Conservation (phyloP, 1,284 basidiomycete species). For the Pholiota adiposa region DNA sequence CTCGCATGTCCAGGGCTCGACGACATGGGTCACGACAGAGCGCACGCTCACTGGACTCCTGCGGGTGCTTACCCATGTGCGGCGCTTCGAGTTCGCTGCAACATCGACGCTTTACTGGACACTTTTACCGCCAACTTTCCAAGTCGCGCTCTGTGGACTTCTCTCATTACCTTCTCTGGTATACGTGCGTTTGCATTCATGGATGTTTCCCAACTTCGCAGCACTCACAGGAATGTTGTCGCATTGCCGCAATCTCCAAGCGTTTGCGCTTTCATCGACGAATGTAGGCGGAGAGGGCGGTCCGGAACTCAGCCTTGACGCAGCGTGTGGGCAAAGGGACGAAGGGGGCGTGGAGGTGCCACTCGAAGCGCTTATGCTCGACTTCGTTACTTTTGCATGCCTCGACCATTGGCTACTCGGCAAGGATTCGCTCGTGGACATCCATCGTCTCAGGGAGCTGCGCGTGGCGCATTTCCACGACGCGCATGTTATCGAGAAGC, state of each 20-base stretch:
- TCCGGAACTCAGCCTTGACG: conserved; percentile 14
- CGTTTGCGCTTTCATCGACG: conserved; percentile 37
- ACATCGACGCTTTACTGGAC: conserved; percentile 39
- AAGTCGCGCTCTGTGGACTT: conserved; percentile 35
- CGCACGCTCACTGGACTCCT: conserved; percentile 40
- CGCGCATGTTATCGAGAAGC: conserved; percentile 35
- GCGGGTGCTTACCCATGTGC: conserved; percentile 38
- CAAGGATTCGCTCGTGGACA: conserved; percentile 34
- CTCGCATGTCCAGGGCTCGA: conserved; percentile 30
- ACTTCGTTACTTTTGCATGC: conserved; percentile 39
- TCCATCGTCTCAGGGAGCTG: conserved; percentile 40
- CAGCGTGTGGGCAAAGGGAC: conserved; percentile 5
- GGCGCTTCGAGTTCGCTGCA: conserved; percentile 40
- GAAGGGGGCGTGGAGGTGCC: background rate
- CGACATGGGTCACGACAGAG: conserved; percentile 41
- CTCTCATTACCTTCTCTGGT: conserved; percentile 36
- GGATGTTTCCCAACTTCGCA: conserved; percentile 39
- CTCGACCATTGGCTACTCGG: conserved; percentile 42
- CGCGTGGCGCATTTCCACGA: conserved; percentile 44
- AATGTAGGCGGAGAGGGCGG: conserved; percentile 31
- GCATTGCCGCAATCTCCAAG: conserved; percentile 37
- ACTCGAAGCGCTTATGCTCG: conserved; percentile 43
- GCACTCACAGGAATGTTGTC: conserved; percentile 37
- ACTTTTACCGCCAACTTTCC: conserved; percentile 35
- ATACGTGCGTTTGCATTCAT: conserved; percentile 41